Conservation (phyloP, 768 basidiomycete genomes). For the Trichaptum fuscoviolaceum region DNA sequence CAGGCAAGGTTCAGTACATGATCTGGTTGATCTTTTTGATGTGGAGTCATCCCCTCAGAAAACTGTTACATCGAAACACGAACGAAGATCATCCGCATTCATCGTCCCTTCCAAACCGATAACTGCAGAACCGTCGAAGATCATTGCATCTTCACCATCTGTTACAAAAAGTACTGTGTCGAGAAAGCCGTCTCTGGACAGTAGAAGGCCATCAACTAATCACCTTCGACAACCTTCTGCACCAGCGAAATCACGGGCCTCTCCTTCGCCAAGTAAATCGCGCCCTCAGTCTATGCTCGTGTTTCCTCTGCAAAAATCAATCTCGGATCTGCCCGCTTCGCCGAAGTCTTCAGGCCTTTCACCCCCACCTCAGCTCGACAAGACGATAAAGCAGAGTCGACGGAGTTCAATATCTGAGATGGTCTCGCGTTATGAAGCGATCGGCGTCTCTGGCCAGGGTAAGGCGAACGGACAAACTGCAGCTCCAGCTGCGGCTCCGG, state of each 20-base stretch:
- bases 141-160: conserved; percentile 16
- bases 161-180: conserved; percentile 8
- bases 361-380: conserved; percentile 42
- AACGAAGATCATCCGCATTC: conserved; percentile 16
- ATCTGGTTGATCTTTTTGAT: conserved; percentile 78
- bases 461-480: not conserved
- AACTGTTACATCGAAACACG: conserved; percentile 13
- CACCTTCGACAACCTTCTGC: conserved; percentile 25
- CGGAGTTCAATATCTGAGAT: conserved; percentile 83
- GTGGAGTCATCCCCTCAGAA: conserved; percentile 6
- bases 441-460: conserved; percentile 28
- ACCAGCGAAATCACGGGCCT: conserved; percentile 25
- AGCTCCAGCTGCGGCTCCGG: not conserved
- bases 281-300: conserved; percentile 83
- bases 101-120: conserved; percentile 15
- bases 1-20: conserved; percentile 79
- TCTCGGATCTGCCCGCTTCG: conserved; percentile 39
- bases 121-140: conserved; percentile 22
- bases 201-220: conserved; percentile 22
- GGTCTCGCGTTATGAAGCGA: conserved; percentile 77
- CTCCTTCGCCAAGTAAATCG: conserved; percentile 37
- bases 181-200: conserved; percentile 13
- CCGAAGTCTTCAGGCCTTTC: conserved; percentile 23
- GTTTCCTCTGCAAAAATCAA: conserved; percentile 45
- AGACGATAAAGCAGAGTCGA: conserved; percentile 37